Base-by-base conservation (phyloP, 805 yeast species). In the Yarrowia sp. region DNA sequence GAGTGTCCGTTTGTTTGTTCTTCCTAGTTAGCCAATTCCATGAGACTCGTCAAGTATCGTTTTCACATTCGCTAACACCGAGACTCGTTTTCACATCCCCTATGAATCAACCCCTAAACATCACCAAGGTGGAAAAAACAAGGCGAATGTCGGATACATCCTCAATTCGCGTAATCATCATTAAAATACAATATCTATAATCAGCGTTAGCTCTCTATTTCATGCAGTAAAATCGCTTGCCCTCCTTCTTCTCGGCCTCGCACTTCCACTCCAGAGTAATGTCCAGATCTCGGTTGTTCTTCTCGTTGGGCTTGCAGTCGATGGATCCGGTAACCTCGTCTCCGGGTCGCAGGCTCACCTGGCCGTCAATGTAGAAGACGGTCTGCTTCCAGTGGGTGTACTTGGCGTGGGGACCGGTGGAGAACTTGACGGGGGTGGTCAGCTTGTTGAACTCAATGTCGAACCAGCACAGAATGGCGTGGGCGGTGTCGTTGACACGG, bases 311-410 rank as follows among this genome's bases (percentile, higher is more conserved):
- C 70, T 85, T 80, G 65, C 89, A 85, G 10, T 87, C 82, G 63
- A 94, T 77, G 29, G 77, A 76, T 47, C 98, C 94, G 63, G 81
- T 80, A 66, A 96, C 78, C 39, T 73, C 70, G 69, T 94, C 99
- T 63, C 93, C 97, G 67, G 79, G 78, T 71, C 86, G 85, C 65
- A 88, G 76, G 70, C 85, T 88, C 66, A 93, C 75, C 27, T 89
- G 96, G 69, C 90, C 88, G 68, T 82, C 84, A 70, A 93, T 80
- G 75, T 94, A 96, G 76, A 96, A 91, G 1, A 94, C 96, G 18
- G 97, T 88, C 78, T 94, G 99, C 75, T 94, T 96, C 99, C 99
- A 94, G 78, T 94, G 99, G 14, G 99, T 94, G 80, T 92, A 91
- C 68, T 85, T 84, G 51, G 91, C 86, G 76, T 88, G 91, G 33